Base-by-base conservation (phyloP, 192 early-diverging fungal genomes). In the Rhizoclosmatium globosum region DNA sequence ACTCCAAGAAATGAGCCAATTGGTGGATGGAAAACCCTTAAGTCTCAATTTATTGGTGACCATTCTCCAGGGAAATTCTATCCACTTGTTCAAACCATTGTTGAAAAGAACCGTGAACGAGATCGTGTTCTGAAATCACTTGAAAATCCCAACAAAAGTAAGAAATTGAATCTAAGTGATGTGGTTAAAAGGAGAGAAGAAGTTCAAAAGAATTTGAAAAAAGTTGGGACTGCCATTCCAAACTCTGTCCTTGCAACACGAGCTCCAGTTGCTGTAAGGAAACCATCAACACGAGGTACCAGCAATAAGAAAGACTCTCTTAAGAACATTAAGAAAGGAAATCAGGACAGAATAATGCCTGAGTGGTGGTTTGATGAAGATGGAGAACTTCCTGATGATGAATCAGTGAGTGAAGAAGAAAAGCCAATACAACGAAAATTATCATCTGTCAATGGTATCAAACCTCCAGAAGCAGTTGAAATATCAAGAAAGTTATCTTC, bases 161-260 rank as follows among this genome's bases (percentile, higher is more conserved):
- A 78, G 58, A 67, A 21, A 71, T 19, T 42, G 19, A 60, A 62
- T 44, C 66, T 68, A 3, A 7, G 4, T n/a, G 46, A 68, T 44
- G 46, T 68, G 21, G 66, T 47, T 15, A 2, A 31, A 46, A 48
- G 47, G 39, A 17, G 70, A 2, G 70, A 72, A 31, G 4, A 73
- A 73, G n/a, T 79, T 4, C 31, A 65, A 47, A 43, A 46, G n/a
- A 72, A 65, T 21, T 66, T 79, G 9, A 65, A 19, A 59, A 71
- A 50, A 47, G n/a, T 43, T 38, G 78, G 78, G 3, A 59, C 61
- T 62, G 70, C 68, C 3, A 21, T 79, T 19, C 78, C 78, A 11
- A 79, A 79, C 47, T 79, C 78, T 11, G 62, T 73, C 13, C 38
- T 77, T 46, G 47, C 43, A 43, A n/a, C n/a, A n/a, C 41, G 15